A percentile compares a stretch with the other conserved stretches of the same genome.
phyloP scores from a whole-genome alignment of 768 basidiomycete species.

The Mycena belliarum region DNA sequence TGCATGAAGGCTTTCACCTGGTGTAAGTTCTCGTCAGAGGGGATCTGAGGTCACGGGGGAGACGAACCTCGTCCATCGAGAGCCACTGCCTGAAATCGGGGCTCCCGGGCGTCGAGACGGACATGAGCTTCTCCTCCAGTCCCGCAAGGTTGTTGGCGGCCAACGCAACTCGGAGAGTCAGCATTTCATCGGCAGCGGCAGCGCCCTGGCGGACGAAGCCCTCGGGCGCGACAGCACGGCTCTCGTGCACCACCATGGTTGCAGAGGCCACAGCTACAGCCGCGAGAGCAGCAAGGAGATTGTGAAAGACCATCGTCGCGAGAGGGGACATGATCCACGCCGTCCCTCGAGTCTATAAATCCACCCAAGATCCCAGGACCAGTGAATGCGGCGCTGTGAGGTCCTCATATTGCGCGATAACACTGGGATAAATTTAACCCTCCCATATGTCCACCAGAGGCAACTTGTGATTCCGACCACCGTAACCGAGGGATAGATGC shows the following conservation, averaged over 20 bases:
- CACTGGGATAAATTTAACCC: neutral
- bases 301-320: neutral
- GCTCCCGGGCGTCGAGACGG: neutral
- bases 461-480: too few relatives aligned
- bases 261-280: neutral
- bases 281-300: neutral
- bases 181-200: neutral
- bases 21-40: neutral
- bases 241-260: neutral
- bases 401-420: neutral
- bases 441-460: neutral
- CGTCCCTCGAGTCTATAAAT: too few relatives aligned
- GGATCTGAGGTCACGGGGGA: neutral
- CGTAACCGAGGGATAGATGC: too few relatives aligned
- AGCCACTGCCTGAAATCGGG: neutral
- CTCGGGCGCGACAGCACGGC: neutral
- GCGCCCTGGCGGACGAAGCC: neutral
- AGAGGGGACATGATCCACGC: too few relatives aligned
- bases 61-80: neutral
- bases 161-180: neutral
- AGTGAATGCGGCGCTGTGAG: neutral
- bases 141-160: neutral
- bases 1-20: conserved; percentile 1
- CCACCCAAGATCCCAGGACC: too few relatives aligned
- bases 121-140: neutral